phyloP scores from a whole-genome alignment of 1,284 basidiomycete genomes.

The Cryptococcus deneoformans region DNA sequence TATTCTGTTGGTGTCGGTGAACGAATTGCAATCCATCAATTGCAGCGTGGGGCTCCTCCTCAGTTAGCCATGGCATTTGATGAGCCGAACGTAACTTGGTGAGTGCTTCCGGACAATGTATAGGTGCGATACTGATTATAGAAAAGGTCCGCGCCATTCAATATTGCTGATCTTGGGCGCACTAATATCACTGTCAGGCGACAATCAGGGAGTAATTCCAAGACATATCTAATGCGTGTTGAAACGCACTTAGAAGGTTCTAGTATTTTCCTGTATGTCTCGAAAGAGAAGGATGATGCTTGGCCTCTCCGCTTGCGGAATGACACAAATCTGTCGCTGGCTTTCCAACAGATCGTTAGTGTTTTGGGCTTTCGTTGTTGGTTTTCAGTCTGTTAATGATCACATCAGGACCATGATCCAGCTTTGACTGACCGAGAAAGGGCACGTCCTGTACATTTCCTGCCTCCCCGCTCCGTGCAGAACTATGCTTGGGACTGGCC shows the following conservation, averaged over 20 bases:
- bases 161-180: constrained; percentile 84
- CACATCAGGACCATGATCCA: constrained; percentile 27
- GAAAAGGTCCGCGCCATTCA: constrained; percentile 84
- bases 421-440: constrained; percentile 49
- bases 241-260: constrained; percentile 84
- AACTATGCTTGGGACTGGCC: constrained; percentile 95
- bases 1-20: constrained; percentile 63
- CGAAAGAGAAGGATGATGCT: constrained; percentile 59
- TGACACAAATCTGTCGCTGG: constrained; percentile 70
- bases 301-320: constrained; percentile 96
- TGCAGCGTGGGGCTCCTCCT: constrained; percentile 60
- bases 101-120: constrained; percentile 21
- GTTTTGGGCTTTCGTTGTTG: neutral
- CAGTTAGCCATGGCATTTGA: constrained; percentile 81
- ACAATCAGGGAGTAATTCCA: constrained; percentile 39
- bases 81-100: constrained; percentile 83
- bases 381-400: constrained; percentile 2
- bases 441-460: constrained; percentile 20
- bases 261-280: constrained; percentile 81
- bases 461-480: constrained; percentile 24
- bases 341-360: constrained; percentile 72
- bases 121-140: neutral
- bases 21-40: constrained; percentile 65
- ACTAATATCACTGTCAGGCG: constrained; percentile 65
- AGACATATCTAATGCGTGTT: constrained; percentile 66